Base-by-base conservation (phyloP, 164 flowering plant species). In the Echeveria elegans region DNA sequence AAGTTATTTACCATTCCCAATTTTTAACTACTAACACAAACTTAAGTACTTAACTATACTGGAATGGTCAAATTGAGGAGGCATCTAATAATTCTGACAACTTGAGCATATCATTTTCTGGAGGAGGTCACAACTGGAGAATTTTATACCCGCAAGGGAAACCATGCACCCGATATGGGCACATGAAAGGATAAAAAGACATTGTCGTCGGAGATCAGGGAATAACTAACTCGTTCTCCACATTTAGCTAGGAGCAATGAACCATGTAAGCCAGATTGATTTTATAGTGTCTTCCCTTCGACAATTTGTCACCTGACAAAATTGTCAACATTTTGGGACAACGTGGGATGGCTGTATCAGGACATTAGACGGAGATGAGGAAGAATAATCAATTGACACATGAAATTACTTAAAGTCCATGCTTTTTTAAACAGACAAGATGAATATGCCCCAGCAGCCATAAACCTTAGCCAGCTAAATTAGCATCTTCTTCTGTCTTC, bases 281-380 rank as follows among this genome's bases (percentile, higher is more conserved):
- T 23, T 50, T 23, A 50, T 1, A n/a, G n/a, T 3, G 37, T 43
- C 47, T 15, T 16, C 16, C 47, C 23, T 28, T 56, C 2, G 32
- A 56, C 6, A 28, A 26, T 11, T 2, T 26, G 61, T 28, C 61
- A 56, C 61, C 61, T 21, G 6, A 34, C 7, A 3, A 7, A 26
- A 18, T 56, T 56, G 61, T 56, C 61, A 28, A 15, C 61, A 28
- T 56, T 56, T 28, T 56, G 19, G 16, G 23, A 56, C 16, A 28
- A 23, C 32, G 14, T 56, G 8, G 28, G 12, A 9, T 52, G n/a
- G n/a, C n/a, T n/a, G 9, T 19, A 48, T n/a, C 10, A 48, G 56
- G 26, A 48, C 24, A 48, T 48, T 60, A 32, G 63, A 53, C 63
- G 67, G 72, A 37, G 78, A 75, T 79, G 72, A 75, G 82, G 70